phyloP scores from a whole-genome alignment of 148 eudicot genomes.

The Chenopodium suecicum region DNA sequence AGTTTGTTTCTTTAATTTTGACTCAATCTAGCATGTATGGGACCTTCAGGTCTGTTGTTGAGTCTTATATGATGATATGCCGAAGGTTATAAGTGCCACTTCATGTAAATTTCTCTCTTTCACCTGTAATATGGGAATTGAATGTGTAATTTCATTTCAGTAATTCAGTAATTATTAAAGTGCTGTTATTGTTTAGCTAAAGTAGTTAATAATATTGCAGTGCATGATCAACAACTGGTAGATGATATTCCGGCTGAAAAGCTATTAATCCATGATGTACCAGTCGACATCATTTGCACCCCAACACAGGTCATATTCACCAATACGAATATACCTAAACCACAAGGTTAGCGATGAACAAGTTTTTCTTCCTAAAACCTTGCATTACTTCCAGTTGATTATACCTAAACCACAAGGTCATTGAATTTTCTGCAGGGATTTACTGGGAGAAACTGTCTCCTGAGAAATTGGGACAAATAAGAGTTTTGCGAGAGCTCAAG shows the following conservation, averaged over 20 bases:
- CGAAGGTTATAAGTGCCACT: background rate
- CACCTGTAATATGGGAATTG: background rate
- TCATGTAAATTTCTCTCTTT: background rate
- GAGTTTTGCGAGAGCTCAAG: conserved; percentile 74
- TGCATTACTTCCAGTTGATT: conserved; percentile 3
- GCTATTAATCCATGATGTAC: conserved; percentile 82
- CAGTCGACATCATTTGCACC: conserved; percentile 92
- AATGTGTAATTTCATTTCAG: background rate
- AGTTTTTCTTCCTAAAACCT: background rate
- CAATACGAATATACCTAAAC: conserved; percentile 70
- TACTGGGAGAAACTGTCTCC: conserved; percentile 95
- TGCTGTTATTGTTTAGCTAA: background rate
- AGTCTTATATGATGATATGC: background rate
- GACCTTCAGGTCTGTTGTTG: no score
- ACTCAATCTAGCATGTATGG: no score
- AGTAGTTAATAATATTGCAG: conserved; percentile 32
- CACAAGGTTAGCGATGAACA: conserved; percentile 60
- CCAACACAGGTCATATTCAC: conserved; percentile 84
- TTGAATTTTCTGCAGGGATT: conserved; percentile 45
- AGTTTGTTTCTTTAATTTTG: no score
- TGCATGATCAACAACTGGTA: conserved; percentile 82
- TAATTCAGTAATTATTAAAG: background rate
- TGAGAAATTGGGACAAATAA: conserved; percentile 74
- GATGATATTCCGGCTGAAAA: conserved; percentile 81
- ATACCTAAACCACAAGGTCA: background rate